Conservation (phyloP, 306 rosid genomes). For the Cucurbita maxima region DNA sequence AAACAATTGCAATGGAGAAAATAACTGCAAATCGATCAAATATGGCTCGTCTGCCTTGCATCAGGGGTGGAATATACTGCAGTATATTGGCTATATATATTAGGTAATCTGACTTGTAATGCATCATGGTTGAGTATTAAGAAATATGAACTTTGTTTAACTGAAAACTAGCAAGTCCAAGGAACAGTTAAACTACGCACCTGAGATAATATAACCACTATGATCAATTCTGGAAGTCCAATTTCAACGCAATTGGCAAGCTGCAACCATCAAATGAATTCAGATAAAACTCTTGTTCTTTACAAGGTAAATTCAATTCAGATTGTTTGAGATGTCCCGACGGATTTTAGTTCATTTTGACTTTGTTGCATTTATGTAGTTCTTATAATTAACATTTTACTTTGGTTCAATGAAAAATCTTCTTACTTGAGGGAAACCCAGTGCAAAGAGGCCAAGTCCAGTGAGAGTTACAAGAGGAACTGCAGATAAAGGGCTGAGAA, state of each 20-base stretch:
- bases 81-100: conserved; percentile 16
- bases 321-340: background rate
- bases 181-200: conserved; percentile 20
- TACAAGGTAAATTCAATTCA: background rate
- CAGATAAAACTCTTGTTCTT: background rate
- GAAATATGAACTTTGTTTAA: background rate
- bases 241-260: conserved; percentile 75
- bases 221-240: conserved; percentile 73
- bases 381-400: background rate
- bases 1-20: conserved; percentile 42
- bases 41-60: conserved; percentile 24
- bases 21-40: conserved; percentile 45
- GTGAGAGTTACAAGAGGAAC: conserved; percentile 77
- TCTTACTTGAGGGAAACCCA: conserved; percentile 63
- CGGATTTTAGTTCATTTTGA: background rate
- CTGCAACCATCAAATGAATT: conserved; percentile 26
- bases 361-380: background rate
- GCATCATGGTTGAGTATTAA: too few species aligned
- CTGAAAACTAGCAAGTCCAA: conserved; percentile 1
- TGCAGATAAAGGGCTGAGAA: conserved; percentile 63
- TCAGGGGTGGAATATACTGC: conserved; percentile 53
- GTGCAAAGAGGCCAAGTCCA: conserved; percentile 55
- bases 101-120: conserved; percentile 1
- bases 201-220: conserved; percentile 56
- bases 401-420: background rate